Evolutionary conservation across 1,284 basidiomycete genomes (phyloP), one percentile per base, ranked within the genome.

Genomic region (Heimioporus punctisporus): DNA sequence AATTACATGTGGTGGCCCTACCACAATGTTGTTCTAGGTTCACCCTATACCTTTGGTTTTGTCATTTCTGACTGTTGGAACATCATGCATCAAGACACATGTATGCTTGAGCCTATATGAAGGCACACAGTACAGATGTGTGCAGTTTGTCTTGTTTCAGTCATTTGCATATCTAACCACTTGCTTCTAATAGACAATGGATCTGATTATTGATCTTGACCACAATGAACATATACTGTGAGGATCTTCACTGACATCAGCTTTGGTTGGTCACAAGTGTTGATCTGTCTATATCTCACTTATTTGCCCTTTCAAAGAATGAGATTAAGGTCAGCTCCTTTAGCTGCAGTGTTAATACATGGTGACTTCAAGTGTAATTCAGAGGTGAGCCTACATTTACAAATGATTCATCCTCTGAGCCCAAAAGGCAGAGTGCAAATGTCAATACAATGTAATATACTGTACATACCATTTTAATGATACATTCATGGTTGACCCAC

Each of bases 311-410:
- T 43, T 14, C 73, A 97, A 95, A 97, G 72, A 96, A 97, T 70
- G 95, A 98, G 72, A 92, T 92, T 0, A 95, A 98, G 75, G 81
- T 95, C 58, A 95, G 92, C 66, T 89, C 96, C 72, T 97, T 97
- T 78, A 90, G 90, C 64, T 77, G 83, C 41, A 78, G 82, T 43
- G 73, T 83, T 12, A 97, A 97, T 64, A 85, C 93, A 48, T 73
- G 74, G n/a, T n/a, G n/a, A n/a, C 40, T 97, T 94, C 81, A 92
- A 92, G 72, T 61, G 74, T 34, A 80, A 96, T 72, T 95, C 95
- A 21, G 84, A 90, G 76, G 93, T 93, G 59, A 41, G 64, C n/a
- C n/a, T n/a, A n/a, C n/a, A n/a, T n/a, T n/a, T n/a, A n/a, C n/a
- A n/a, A n/a, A n/a, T n/a, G n/a, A n/a, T n/a, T n/a, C n/a, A n/a